Evolutionary conservation across 345 rosid genomes (phyloP).

Genomic region (Nasturtium officinale): DNA sequence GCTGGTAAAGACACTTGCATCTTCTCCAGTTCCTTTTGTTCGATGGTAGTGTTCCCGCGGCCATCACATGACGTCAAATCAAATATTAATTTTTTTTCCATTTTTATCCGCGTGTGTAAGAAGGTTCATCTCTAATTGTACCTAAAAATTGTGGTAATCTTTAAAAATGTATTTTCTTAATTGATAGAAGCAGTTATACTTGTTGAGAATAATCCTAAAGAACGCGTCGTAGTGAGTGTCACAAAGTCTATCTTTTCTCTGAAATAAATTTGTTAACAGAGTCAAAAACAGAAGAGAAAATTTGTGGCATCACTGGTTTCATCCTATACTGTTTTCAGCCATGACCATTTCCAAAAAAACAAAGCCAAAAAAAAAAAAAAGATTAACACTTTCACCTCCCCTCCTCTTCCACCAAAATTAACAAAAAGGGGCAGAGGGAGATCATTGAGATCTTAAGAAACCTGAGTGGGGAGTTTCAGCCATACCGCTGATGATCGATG

Average conservation of each 20-base stretch:
- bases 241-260: conserved; percentile 3
- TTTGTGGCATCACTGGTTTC: conserved; percentile 15
- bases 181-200: neutral
- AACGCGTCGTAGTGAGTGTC: neutral
- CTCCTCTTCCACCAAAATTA: conserved; percentile 28
- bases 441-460: conserved; percentile 31
- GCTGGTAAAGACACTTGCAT: no score
- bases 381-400: conserved; percentile 23
- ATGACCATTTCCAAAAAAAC: conserved; percentile 8
- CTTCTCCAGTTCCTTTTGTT: no score
- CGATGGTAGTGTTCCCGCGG: no score
- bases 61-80: no score
- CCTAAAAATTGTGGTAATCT: no score
- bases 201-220: neutral
- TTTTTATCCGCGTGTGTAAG: no score
- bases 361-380: neutral
- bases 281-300: conserved; percentile 21
- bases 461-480: conserved; percentile 20
- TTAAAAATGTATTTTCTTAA: no score
- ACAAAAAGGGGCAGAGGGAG: conserved; percentile 31
- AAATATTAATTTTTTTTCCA: no score
- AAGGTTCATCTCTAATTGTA: no score
- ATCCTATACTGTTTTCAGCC: conserved; percentile 32
- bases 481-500: neutral
- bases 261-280: conserved; percentile 32